Percentiles rank a stretch among this genome's conserved stretches.
phyloP scores from a whole-genome alignment of 352 stramenopile species.

The Phytophthora aleatoria region DNA sequence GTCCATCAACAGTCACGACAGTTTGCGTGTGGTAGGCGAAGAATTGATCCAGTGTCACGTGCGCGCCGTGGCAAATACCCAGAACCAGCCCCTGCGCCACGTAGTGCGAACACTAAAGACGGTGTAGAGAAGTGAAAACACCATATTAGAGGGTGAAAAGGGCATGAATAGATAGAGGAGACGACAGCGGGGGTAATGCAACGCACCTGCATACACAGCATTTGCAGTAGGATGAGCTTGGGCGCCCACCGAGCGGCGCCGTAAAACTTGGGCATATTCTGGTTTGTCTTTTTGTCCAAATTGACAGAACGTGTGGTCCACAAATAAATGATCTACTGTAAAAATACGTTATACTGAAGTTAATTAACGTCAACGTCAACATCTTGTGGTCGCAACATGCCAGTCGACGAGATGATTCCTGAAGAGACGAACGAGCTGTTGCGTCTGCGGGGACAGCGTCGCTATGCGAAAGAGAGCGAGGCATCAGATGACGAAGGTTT shows the following conservation, averaged over 20 bases:
- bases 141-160: background rate
- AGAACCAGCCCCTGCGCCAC: constrained; percentile 73
- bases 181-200: background rate
- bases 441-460: constrained; percentile 47
- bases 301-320: background rate
- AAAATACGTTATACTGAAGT: background rate
- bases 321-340: background rate
- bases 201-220: constrained; percentile 85
- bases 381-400: constrained; percentile 8
- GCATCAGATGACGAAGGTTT: constrained; percentile 4
- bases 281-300: constrained; percentile 12
- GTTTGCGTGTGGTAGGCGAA: constrained; percentile 87
- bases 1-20: constrained; percentile 71
- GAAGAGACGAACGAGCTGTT: constrained; percentile 72
- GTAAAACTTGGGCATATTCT: constrained; percentile 87
- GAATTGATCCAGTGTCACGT: constrained; percentile 80
- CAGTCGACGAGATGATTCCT: constrained; percentile 28
- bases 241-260: constrained; percentile 77
- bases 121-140: background rate
- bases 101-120: constrained; percentile 78
- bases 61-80: constrained; percentile 71
- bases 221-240: constrained; percentile 90
- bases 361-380: constrained; percentile 16
- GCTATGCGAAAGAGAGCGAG: constrained; percentile 9
- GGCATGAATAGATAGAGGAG: constrained; percentile 7